A percentile compares a stretch with the other conserved stretches of the same genome.
Evolutionary conservation across 2,329 filamentous ascomycete genomes (phyloP).

Genomic region (Ascochyta viciae-villosae): DNA sequence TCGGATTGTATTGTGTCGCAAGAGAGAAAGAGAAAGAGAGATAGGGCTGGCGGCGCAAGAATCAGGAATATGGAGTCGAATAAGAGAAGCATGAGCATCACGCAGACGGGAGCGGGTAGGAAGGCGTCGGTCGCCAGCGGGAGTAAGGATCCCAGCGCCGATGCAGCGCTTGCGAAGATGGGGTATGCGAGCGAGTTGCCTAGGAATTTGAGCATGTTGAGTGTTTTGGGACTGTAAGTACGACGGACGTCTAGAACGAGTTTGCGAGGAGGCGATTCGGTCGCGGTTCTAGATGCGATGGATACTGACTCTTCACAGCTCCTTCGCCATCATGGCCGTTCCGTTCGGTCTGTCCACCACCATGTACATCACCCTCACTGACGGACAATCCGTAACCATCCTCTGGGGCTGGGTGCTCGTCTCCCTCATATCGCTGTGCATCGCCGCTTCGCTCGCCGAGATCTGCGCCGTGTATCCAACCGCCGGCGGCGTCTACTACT

Average conservation of each 20-base stretch:
- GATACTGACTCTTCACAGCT: conserved; percentile 47
- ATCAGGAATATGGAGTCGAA: conserved; percentile 3
- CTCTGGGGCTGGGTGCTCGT: conserved; percentile 75
- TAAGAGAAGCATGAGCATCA: conserved; percentile 13
- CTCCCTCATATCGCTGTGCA: conserved; percentile 70
- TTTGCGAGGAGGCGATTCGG: too few relatives aligned
- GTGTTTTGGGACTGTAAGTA: conserved; percentile 67
- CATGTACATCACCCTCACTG: conserved; percentile 70
- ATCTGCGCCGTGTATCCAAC: conserved; percentile 79
- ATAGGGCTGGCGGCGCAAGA: not conserved
- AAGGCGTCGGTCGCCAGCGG: conserved; percentile 21
- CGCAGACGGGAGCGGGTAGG: conserved; percentile 15
- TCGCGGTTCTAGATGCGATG: too few relatives aligned
- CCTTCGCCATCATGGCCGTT: conserved; percentile 78
- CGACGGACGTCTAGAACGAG: not conserved
- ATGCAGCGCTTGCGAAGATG: conserved; percentile 69
- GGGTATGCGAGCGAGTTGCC: conserved; percentile 73
- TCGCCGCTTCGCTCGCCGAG: conserved; percentile 75
- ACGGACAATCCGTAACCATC: conserved; percentile 73
- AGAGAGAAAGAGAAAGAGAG: not conserved
- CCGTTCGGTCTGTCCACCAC: conserved; percentile 73
- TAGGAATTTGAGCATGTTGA: conserved; percentile 72
- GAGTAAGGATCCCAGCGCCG: conserved; percentile 55
- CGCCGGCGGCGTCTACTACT: conserved; percentile 77
- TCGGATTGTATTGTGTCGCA: not conserved